Conservation (phyloP, 208 protist genomes). For the Leishmania braziliensis region DNA sequence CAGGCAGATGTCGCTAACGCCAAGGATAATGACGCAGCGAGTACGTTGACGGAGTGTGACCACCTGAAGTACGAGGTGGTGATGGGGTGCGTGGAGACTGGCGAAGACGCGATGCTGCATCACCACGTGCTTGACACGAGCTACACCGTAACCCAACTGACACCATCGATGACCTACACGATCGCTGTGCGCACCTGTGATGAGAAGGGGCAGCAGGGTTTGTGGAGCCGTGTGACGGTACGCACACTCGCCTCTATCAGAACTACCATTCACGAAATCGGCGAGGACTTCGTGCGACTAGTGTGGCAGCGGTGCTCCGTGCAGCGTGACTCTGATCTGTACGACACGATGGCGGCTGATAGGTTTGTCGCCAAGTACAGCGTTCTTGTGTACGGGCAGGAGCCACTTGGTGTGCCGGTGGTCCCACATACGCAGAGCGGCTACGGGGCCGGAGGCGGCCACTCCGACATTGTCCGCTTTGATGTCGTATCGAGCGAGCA, state of each 20-base stretch:
- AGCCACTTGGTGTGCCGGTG: conserved; percentile 35
- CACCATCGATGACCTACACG: conserved; percentile 79
- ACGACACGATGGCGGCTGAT: conserved; percentile 47
- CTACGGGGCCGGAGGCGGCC: conserved; percentile 72
- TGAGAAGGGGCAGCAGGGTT: conserved; percentile 83
- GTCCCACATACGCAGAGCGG: conserved; percentile 55
- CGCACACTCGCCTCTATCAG: conserved; percentile 82
- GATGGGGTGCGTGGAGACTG: conserved; percentile 78
- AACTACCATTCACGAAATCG: conserved; percentile 88
- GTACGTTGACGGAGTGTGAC: conserved; percentile 34
- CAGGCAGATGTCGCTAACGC: not conserved
- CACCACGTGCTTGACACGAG: conserved; percentile 80
- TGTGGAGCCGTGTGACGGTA: conserved; percentile 79
- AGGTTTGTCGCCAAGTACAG: conserved; percentile 81
- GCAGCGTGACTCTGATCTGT: conserved; percentile 28
- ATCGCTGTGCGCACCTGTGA: conserved; percentile 89
- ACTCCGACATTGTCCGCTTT: conserved; percentile 63
- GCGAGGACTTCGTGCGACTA: conserved; percentile 91
- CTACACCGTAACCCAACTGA: conserved; percentile 88
- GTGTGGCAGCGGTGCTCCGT: conserved; percentile 79
- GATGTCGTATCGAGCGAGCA: conserved; percentile 76
- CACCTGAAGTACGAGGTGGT: conserved; percentile 91
- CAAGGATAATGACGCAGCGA: not conserved
- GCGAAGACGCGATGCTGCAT: conserved; percentile 80
- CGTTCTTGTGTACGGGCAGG: conserved; percentile 75